Evolutionary conservation across 2,329 filamentous ascomycete genomes (phyloP), one percentile per base, ranked within the genome.

Genomic region (Penicillium sp.): DNA sequence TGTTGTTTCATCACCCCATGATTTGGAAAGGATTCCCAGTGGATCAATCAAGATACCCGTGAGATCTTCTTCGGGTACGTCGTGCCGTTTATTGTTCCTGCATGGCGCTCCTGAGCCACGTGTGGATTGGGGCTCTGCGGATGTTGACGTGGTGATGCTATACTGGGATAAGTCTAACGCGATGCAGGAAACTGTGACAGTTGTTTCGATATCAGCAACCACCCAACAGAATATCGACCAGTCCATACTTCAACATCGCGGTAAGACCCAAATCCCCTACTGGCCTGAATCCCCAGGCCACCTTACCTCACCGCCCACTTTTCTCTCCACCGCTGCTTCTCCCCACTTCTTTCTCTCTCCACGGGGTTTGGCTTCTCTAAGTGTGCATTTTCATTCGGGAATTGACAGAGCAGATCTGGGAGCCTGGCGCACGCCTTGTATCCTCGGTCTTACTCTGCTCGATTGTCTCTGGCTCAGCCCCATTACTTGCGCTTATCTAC

Each of bases 21-120:
- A 52, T 52, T 50, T 37, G 38, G 30, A 42, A 41, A 37, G 36
- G n/a, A n/a, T n/a, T n/a, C n/a, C 35, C 37, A 34, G 32, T 46
- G 40, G 35, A 44, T 48, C 47, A 22, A 9, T n/a, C n/a, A n/a
- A 45, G 38, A 45, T 53, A 52, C 35, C 49, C 45, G 12, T 27
- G 25, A 27, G 29, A 32, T 25, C 10, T 22, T 25, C 10, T 22
- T 22, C 18, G 18, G 18, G 18, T 22, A 22, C 4, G 25, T 13
- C n/a, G 10, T 27, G 25, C 7, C 23, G 22, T 29, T 25, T 32
- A 12, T 32, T 10, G 38, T 46, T 47, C 42, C 45, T 47, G 45
- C 45, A 45, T 37, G 13, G 26, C 31, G 25, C 17, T 12, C n/a
- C n/a, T 15, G 4, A 14, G 36, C 44, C 45, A 48, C 45, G 42